Evolutionary conservation across 495 filamentous ascomycete genomes (phyloP).

Genomic region (Sporormia fimetaria): DNA sequence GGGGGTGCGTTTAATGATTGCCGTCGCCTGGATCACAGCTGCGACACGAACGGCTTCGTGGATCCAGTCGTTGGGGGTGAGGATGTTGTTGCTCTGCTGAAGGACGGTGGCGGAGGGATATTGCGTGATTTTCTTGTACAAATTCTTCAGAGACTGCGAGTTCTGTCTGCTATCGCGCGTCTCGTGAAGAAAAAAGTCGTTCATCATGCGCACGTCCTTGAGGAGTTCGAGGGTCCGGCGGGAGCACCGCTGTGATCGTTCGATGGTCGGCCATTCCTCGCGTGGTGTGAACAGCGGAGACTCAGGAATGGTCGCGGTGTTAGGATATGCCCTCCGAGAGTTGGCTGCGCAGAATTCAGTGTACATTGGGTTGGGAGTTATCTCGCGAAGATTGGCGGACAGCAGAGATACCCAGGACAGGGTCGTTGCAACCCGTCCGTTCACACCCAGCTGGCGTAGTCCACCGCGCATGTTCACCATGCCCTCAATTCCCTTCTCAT

Average conservation of each 20-base stretch:
- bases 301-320: slow-evolving; percentile 20
- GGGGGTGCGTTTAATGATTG: slow-evolving; percentile 29
- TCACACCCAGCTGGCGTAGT: slow-evolving; percentile 16
- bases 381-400: slow-evolving; percentile 23
- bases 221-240: slow-evolving; percentile 12
- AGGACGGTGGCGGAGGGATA: slow-evolving; percentile 8
- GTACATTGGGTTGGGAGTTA: slow-evolving; percentile 19
- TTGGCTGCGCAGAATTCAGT: slow-evolving; percentile 13
- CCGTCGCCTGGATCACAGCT: slow-evolving; percentile 22
- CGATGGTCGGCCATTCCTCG: slow-evolving; percentile 15
- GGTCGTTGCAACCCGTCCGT: slow-evolving; percentile 19
- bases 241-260: slow-evolving; percentile 5
- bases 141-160: slow-evolving; percentile 6
- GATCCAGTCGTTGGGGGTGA: slow-evolving; percentile 19
- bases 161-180: slow-evolving; percentile 13
- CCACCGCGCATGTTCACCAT: slow-evolving; percentile 29
- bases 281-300: slow-evolving; percentile 26
- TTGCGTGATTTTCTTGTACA: slow-evolving; percentile 9
- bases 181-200: slow-evolving; percentile 23
- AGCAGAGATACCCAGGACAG: slow-evolving; percentile 20
- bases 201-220: slow-evolving; percentile 15
- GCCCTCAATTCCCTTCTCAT: slow-evolving; percentile 22
- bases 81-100: slow-evolving; percentile 2
- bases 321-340: slow-evolving; percentile 4
- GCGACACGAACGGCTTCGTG: slow-evolving; percentile 28